These are phyloP conservation scores for Chalara sp. DNA, from an alignment of 2,329 filamentous ascomycete species.

Conservation along the genomic window DNA sequence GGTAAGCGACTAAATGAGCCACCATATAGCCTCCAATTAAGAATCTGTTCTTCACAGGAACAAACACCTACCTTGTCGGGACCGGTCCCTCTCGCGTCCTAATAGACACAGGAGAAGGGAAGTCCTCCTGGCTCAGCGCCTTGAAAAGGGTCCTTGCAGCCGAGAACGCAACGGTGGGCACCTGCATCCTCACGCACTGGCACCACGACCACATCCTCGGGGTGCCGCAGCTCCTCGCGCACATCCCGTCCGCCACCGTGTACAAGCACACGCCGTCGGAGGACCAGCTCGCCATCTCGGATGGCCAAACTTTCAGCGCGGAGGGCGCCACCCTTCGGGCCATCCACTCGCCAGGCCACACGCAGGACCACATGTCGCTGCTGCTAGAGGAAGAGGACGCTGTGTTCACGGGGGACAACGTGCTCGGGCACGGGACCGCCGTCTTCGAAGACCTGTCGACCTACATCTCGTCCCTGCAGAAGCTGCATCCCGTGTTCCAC, in stretches of 20 bases:
- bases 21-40: slow-evolving; percentile 19
- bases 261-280: slow-evolving; percentile 58
- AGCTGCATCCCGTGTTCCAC: slow-evolving; percentile 59
- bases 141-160: slow-evolving; percentile 57
- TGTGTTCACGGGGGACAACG: slow-evolving; percentile 85
- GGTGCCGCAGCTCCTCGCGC: slow-evolving; percentile 57
- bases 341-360: slow-evolving; percentile 65
- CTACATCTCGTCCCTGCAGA: slow-evolving; percentile 63
- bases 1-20: slow-evolving; percentile 38
- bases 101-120: slow-evolving; percentile 82
- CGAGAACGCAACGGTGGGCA: slow-evolving; percentile 63
- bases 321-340: slow-evolving; percentile 62
- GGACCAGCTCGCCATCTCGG: slow-evolving; percentile 46
- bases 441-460: slow-evolving; percentile 71
- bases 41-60: slow-evolving; percentile 53
- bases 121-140: slow-evolving; percentile 60
- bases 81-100: slow-evolving; percentile 67
- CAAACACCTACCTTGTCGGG: slow-evolving; percentile 92
- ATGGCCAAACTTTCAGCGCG: slow-evolving; percentile 46
- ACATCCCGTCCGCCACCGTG: slow-evolving; percentile 57
- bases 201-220: slow-evolving; percentile 82
- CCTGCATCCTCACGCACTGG: slow-evolving; percentile 82
- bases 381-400: slow-evolving; percentile 70
- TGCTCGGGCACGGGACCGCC: slow-evolving; percentile 78
- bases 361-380: slow-evolving; percentile 75